Evolutionary conservation across 495 filamentous ascomycete species (phyloP).

Genomic region (Hypomontagnella monticulosa): DNA sequence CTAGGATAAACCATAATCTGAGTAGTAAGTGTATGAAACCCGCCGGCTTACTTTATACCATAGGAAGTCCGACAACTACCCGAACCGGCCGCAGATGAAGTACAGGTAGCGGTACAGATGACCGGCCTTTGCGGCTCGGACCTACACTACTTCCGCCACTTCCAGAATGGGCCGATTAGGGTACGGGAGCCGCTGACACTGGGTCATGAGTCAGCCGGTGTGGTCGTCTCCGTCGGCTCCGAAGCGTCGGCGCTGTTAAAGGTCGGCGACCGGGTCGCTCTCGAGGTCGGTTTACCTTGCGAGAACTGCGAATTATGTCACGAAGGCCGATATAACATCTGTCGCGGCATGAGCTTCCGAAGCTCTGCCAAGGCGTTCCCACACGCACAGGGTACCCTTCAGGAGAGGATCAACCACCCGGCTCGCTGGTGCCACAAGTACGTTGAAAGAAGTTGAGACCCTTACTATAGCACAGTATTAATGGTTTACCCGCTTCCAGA

Average conservation of each 20-base stretch:
- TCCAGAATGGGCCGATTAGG: slow-evolving; percentile 72
- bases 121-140: slow-evolving; percentile 77
- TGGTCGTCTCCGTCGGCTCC: slow-evolving; percentile 63
- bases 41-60: too few relatives aligned
- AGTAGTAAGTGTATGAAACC: too few relatives aligned
- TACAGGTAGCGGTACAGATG: slow-evolving; percentile 65
- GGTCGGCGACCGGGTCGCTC: slow-evolving; percentile 77
- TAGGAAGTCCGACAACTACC: slow-evolving; percentile 60
- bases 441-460: slow-evolving; percentile 17
- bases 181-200: slow-evolving; percentile 71
- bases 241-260: slow-evolving; percentile 47
- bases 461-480: not conserved
- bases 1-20: not conserved
- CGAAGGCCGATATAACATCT: slow-evolving; percentile 85
- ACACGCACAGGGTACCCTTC: slow-evolving; percentile 84
- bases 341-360: slow-evolving; percentile 78
- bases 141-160: slow-evolving; percentile 74
- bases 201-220: slow-evolving; percentile 69
- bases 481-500: slow-evolving; percentile 34
- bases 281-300: slow-evolving; percentile 88
- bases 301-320: slow-evolving; percentile 71
- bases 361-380: slow-evolving; percentile 81
- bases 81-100: slow-evolving; percentile 57
- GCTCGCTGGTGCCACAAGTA: slow-evolving; percentile 72
- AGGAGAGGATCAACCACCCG: slow-evolving; percentile 80